phyloP scores from a whole-genome alignment of 202 grass and related monocot genomes.

The Panicum virgatum region DNA sequence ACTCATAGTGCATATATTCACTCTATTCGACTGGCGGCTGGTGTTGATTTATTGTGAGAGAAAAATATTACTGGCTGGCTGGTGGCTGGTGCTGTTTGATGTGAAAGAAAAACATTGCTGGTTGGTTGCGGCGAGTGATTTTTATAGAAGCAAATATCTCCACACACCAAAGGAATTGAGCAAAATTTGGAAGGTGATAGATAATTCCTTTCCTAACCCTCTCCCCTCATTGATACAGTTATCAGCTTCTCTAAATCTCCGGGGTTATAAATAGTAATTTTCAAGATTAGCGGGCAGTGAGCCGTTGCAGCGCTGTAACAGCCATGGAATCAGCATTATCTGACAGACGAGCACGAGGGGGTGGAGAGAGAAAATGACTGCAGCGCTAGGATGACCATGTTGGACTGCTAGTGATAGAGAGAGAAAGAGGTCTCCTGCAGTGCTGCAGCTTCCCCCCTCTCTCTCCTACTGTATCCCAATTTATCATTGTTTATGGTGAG shows the following conservation, averaged over 20 bases:
- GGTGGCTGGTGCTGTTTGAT: too few relatives aligned
- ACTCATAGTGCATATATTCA: too few relatives aligned
- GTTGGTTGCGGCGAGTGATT: too few relatives aligned
- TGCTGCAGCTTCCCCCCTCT: neutral
- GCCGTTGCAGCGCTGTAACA: neutral
- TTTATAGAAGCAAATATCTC: neutral
- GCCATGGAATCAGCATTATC: constrained; percentile 5
- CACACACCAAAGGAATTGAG: too few relatives aligned
- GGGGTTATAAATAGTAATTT: neutral
- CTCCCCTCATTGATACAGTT: neutral
- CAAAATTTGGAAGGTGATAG: neutral
- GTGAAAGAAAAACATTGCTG: too few relatives aligned
- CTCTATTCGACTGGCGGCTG: too few relatives aligned
- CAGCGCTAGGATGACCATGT: neutral
- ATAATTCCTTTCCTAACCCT: neutral
- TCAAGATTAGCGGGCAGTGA: neutral
- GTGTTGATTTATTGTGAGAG: too few relatives aligned
- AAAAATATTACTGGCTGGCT: too few relatives aligned
- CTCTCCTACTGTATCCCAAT: constrained; percentile 3
- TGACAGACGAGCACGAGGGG: neutral
- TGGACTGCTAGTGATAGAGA: neutral
- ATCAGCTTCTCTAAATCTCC: neutral
- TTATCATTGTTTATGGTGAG: constrained; percentile 11
- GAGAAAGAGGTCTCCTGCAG: neutral
- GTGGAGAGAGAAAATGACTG: constrained; percentile 4